Evolutionary conservation across 2,329 filamentous ascomycete genomes (phyloP), one percentile per base, ranked within the genome.

Genomic region (Claviceps pazoutovae): DNA sequence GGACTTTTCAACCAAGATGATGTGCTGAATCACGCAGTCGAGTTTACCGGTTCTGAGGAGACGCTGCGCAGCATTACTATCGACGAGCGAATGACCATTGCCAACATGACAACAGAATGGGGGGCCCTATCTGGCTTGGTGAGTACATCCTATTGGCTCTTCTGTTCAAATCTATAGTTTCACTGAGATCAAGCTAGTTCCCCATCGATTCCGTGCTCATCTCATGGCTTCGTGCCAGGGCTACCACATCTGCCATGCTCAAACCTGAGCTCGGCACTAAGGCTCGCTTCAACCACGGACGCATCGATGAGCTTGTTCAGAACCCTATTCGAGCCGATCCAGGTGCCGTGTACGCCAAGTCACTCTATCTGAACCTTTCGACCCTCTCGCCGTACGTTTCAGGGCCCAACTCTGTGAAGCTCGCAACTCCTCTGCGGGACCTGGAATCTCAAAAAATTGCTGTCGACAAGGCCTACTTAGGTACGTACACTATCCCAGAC

Each of bases 1-100:
- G 87, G 86, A 1, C 69, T 95, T 0, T 94, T 97, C 72, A 80
- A 85, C 51, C 84, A 88, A 58, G 88, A 95, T 45, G 88, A 96
- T 42, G 91, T 96, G 0, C 74, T 96, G 14, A 97, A 97, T 69
- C 88, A 95, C 63, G 82, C 82, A 5, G 83, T 97, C 54, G 91
- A 97, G 62, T 95, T 96, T 61, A 82, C 80, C 0, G 91, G 90
- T 13, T 82, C 83, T 0, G 81, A 88, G 56, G 75, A 89, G 63
- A 95, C 89, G 0, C 78, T 93, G 74, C 62, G 69, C 44, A 88
- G 78, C 60, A 72, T 95, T 1, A 72, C 82, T 0, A 71, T 95
- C 0, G 86, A 93, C 58, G 75, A 84, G 57, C 74, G 89, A 11
- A 66, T 95, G 37, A 83, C 87, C 0, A 86, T 88, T 37, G 67